Evolutionary conservation across 305 asterid genomes (phyloP).

Genomic region (Euphrasia arctica): DNA sequence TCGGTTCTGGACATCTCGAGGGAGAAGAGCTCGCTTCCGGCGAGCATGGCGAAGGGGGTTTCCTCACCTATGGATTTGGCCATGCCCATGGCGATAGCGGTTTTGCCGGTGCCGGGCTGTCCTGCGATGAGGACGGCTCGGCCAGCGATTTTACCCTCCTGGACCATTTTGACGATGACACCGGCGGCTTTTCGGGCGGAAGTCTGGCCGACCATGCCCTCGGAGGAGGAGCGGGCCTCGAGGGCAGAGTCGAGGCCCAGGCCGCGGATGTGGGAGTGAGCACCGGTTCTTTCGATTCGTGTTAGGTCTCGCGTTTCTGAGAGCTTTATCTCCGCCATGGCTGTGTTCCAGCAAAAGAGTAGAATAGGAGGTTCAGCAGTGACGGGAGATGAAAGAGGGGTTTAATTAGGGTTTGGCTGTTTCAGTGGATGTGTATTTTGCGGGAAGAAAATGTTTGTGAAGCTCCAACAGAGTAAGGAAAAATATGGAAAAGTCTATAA

Average conservation of each 20-base stretch:
- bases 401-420: neutral
- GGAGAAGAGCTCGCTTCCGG: slow-evolving; percentile 85
- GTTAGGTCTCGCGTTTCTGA: slow-evolving; percentile 87
- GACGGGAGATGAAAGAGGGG: neutral
- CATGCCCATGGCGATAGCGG: slow-evolving; percentile 97
- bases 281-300: slow-evolving; percentile 82
- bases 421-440: neutral
- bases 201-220: slow-evolving; percentile 87
- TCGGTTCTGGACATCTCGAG: slow-evolving; percentile 89
- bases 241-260: slow-evolving; percentile 80
- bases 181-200: slow-evolving; percentile 91
- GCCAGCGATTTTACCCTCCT: slow-evolving; percentile 79
- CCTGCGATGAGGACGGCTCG: slow-evolving; percentile 90
- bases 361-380: neutral
- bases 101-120: slow-evolving; percentile 85
- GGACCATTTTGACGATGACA: slow-evolving; percentile 82
- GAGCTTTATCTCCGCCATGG: slow-evolving; percentile 77
- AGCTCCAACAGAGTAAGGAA: too few species aligned
- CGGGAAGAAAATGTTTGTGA: neutral
- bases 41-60: slow-evolving; percentile 89
- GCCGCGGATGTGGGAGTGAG: slow-evolving; percentile 94
- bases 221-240: slow-evolving; percentile 72
- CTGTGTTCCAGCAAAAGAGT: neutral
- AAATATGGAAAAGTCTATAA: too few species aligned
- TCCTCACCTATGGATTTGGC: slow-evolving; percentile 82